phyloP scores from a whole-genome alignment of 2,329 filamentous ascomycete species.

The Monosporascus ibericus region DNA sequence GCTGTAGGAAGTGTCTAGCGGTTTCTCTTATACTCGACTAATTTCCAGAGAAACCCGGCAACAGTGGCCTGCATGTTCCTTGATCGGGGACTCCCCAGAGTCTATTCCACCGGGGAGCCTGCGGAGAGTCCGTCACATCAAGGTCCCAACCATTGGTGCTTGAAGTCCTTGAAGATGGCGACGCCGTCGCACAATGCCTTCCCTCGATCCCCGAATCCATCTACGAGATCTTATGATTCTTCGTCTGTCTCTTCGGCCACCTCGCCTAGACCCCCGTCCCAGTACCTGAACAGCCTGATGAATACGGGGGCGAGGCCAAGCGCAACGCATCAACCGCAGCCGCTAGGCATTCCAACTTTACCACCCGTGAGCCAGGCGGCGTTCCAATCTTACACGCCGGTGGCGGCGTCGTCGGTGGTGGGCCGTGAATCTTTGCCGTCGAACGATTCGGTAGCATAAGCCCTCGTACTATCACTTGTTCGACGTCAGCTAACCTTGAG shows the following conservation, averaged over 20 bases:
- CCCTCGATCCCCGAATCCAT: constrained; percentile 55
- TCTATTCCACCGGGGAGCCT: constrained; percentile 31
- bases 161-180: constrained; percentile 41
- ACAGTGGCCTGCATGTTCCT: constrained; percentile 34
- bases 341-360: constrained; percentile 47
- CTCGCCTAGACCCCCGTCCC: constrained; percentile 49
- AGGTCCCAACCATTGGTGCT: constrained; percentile 26
- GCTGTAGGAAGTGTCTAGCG: constrained; percentile 17
- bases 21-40: constrained; percentile 16
- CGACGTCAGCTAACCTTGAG: constrained; percentile 49
- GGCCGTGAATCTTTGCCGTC: constrained; percentile 57
- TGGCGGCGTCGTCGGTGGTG: constrained; percentile 42
- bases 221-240: constrained; percentile 57
- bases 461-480: constrained; percentile 40
- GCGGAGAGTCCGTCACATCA: constrained; percentile 30
- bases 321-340: constrained; percentile 42
- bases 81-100: constrained; percentile 30
- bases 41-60: constrained; percentile 15
- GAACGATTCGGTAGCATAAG: constrained; percentile 50
- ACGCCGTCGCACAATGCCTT: constrained; percentile 51
- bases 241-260: constrained; percentile 57
- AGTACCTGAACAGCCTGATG: constrained; percentile 48
- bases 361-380: constrained; percentile 37
- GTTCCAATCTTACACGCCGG: constrained; percentile 49
- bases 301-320: constrained; percentile 44